Evolutionary conservation across 1,284 basidiomycete genomes (phyloP).

Genomic region (Stereum hirsutum): DNA sequence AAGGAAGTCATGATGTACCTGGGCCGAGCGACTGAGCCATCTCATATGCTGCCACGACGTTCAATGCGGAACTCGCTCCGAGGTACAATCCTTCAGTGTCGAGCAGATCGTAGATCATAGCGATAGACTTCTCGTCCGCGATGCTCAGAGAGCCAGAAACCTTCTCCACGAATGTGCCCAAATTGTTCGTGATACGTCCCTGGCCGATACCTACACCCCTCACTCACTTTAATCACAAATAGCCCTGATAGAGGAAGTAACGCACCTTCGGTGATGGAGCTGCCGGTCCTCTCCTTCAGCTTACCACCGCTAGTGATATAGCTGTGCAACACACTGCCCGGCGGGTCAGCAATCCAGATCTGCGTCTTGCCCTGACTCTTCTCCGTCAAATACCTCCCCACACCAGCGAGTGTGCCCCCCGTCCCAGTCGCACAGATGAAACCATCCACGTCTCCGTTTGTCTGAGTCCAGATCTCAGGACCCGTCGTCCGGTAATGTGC

Average conservation of each 20-base stretch:
- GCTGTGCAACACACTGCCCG: constrained; percentile 87
- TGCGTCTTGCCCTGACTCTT: constrained; percentile 77
- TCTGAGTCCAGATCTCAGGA: constrained; percentile 96
- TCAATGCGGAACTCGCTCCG: constrained; percentile 93
- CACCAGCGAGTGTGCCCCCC: constrained; percentile 91
- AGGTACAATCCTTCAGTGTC: constrained; percentile 94
- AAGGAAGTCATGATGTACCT: constrained; percentile 33
- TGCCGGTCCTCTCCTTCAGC: constrained; percentile 73
- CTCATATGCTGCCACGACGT: constrained; percentile 90
- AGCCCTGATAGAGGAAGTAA: too few species aligned
- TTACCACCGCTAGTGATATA: constrained; percentile 80
- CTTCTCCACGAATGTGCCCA: constrained; percentile 76
- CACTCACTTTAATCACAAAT: constrained; percentile 1
- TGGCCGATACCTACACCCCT: constrained; percentile 82
- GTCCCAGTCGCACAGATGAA: constrained; percentile 95
- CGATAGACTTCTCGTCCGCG: constrained; percentile 84
- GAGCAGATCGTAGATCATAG: constrained; percentile 90
- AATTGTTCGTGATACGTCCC: constrained; percentile 92
- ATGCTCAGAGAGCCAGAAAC: constrained; percentile 82
- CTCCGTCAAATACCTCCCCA: constrained; percentile 81
- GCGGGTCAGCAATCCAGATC: constrained; percentile 94
- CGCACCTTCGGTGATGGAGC: constrained; percentile 94
- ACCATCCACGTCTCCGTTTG: constrained; percentile 71
- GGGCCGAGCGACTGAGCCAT: constrained; percentile 81
- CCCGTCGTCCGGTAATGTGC: constrained; percentile 90